Percentiles rank a stretch among this genome's conserved stretches.
phyloP scores from a whole-genome alignment of 225 moss, liverwort and hornwort genomes.

The Marchantia paleacea region DNA sequence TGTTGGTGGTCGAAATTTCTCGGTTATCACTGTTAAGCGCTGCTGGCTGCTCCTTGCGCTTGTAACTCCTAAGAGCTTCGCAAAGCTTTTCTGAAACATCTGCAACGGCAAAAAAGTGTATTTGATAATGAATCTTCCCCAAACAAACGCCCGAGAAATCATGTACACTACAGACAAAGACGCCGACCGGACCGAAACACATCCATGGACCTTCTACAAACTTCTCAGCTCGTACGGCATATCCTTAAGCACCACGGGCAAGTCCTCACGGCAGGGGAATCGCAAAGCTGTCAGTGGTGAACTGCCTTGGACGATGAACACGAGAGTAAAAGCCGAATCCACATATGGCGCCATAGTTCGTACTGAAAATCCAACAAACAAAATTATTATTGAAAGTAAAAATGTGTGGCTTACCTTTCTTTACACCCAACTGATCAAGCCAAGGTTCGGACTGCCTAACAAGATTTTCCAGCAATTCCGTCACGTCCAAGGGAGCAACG shows the following conservation, averaged over 20 bases:
- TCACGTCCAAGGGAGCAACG: constrained; percentile 88
- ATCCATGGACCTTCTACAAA: too few species aligned
- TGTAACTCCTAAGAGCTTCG: constrained; percentile 81
- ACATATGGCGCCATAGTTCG: too few species aligned
- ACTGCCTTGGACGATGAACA: too few species aligned
- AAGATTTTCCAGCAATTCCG: constrained; percentile 92
- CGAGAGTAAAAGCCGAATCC: background rate
- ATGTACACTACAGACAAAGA: background rate
- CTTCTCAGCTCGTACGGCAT: too few species aligned
- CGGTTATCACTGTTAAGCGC: constrained; percentile 28
- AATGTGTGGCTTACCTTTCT: constrained; percentile 55
- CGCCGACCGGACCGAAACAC: too few species aligned
- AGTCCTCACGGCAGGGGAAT: background rate
- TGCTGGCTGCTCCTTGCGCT: constrained; percentile 64
- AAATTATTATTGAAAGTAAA: background rate
- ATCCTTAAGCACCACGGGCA: background rate
- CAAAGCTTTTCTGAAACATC: constrained; percentile 92
- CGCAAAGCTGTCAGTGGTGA: background rate
- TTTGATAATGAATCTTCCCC: too few species aligned
- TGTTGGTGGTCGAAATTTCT: constrained; percentile 37
- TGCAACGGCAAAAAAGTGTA: constrained; percentile 25
- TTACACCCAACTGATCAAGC: constrained; percentile 91
- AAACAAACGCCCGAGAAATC: background rate
- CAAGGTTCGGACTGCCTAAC: constrained; percentile 90
- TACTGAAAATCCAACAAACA: background rate